Evolutionary conservation across 768 basidiomycete genomes (phyloP), one percentile per base, ranked within the genome.

Genomic region (Leucosporidium yakuticum): DNA sequence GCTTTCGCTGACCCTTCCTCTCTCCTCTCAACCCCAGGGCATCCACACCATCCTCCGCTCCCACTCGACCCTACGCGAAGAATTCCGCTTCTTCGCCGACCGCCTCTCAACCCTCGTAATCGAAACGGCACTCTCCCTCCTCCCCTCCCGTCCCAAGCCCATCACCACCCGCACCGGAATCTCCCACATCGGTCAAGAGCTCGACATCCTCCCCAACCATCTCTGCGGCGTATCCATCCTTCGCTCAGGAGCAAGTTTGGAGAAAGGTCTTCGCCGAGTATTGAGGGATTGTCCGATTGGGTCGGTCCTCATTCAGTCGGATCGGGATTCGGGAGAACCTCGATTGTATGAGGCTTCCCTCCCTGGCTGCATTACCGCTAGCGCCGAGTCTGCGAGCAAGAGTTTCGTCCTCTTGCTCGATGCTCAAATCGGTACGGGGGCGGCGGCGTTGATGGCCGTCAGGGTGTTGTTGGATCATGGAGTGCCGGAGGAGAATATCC

Each of bases 381-480:
- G 84, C 17, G 81, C 87, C 51, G 81, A 85, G 60, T 80, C 81
- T 48, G 91, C 93, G 4, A 78, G 81, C 68, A 80, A 89, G 36
- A 81, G 88, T 0, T 90, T 86, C 81, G 94, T 96, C 1, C 88
- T 96, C 77, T 78, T 99, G 17, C 82, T 97, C 51, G 95, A 97
- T 76, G 88, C 90, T 20, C 70, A 95, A 87, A 91, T 98, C 77
- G 92, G 91, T 9, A 97, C 95, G 0, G 95, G 88, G 7, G 93
- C 94, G 0, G 86, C 69, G n/a, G 69, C 66, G 12, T 17, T 55
- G 54, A 97, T 98, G 95, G 88, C 93, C 0, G 90, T 99, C 69
- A 88, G 95, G 34, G 85, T 95, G 17, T 81, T 97, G 15, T 83
- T 98, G 23, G 95, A 99, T 77, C 95, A 99, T 73, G 92, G 95